Conservation (phyloP, 306 rosid genomes). For the Inga oerstediana region DNA sequence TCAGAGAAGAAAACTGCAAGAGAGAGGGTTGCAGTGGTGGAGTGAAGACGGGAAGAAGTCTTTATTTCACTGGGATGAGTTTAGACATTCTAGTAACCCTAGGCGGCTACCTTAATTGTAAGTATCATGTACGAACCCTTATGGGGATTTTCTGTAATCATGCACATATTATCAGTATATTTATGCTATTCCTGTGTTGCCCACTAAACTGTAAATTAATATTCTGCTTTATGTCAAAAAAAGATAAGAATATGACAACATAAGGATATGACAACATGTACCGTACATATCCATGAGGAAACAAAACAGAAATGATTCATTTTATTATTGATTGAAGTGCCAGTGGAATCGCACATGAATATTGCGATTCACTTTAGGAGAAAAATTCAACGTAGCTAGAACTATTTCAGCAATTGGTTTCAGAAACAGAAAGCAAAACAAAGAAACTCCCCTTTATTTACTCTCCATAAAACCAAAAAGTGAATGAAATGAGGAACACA, state of each 20-base stretch:
- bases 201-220: too few relatives aligned
- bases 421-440: constrained; percentile 1
- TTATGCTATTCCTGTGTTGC: too few relatives aligned
- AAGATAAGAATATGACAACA: neutral
- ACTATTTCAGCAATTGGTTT: constrained; percentile 13
- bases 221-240: too few relatives aligned
- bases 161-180: too few relatives aligned
- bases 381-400: constrained; percentile 39
- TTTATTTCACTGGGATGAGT: too few relatives aligned
- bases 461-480: constrained; percentile 19
- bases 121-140: too few relatives aligned
- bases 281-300: neutral
- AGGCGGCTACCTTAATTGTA: too few relatives aligned
- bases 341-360: constrained; percentile 32
- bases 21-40: too few relatives aligned
- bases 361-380: constrained; percentile 35
- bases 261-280: neutral
- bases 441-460: constrained; percentile 28
- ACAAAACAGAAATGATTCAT: neutral
- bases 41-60: too few relatives aligned
- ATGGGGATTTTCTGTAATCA: too few relatives aligned
- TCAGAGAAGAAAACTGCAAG: too few relatives aligned
- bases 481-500: neutral
- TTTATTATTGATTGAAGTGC: constrained; percentile 7
- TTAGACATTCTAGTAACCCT: too few relatives aligned